Percentiles rank a stretch among this genome's conserved stretches.
phyloP scores from a whole-genome alignment of 1,139 yeast genomes.

The Kodamaea sp. region DNA sequence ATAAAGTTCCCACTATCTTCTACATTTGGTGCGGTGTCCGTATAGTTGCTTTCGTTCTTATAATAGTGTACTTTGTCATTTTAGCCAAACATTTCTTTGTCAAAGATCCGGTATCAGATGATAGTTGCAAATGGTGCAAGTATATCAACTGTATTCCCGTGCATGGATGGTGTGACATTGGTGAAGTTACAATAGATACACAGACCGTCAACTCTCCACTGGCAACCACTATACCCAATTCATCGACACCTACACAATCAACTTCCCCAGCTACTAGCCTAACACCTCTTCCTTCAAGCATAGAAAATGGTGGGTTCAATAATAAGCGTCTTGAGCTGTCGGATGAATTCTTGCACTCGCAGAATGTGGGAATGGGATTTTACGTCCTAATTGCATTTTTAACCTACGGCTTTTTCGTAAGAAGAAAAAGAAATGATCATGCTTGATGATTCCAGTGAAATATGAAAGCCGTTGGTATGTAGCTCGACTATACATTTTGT shows the following conservation, averaged over 20 bases:
- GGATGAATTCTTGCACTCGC: constrained; percentile 7
- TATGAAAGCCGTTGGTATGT: too few species aligned
- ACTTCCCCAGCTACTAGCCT: constrained; percentile 5
- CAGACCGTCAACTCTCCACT: constrained; percentile 11
- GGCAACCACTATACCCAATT: constrained; percentile 1
- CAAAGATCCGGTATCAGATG: constrained; percentile 18
- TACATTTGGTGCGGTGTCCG: constrained; percentile 53
- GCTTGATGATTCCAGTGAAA: too few species aligned
- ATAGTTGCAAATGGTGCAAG: constrained; percentile 64
- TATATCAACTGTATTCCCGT: constrained; percentile 71
- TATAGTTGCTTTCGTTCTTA: constrained; percentile 41
- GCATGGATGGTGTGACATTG: constrained; percentile 68
- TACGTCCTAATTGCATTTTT: constrained; percentile 16
- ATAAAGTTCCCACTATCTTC: constrained; percentile 33
- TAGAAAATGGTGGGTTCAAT: constrained; percentile 7
- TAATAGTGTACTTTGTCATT: constrained; percentile 49
- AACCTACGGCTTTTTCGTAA: constrained; percentile 14
- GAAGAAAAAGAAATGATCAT: constrained; percentile 7
- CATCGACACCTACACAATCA: constrained; percentile 4
- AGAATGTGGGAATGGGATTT: constrained; percentile 16
- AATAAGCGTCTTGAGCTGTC: constrained; percentile 1
- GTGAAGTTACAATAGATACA: constrained; percentile 38
- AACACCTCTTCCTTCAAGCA: constrained; percentile 10
- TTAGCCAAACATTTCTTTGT: constrained; percentile 48
- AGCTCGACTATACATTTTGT: too few species aligned